These are phyloP conservation scores for Pseudocercospora fijiensis DNA, from an alignment of 2,329 filamentous ascomycete species.

Conservation along the genomic window DNA sequence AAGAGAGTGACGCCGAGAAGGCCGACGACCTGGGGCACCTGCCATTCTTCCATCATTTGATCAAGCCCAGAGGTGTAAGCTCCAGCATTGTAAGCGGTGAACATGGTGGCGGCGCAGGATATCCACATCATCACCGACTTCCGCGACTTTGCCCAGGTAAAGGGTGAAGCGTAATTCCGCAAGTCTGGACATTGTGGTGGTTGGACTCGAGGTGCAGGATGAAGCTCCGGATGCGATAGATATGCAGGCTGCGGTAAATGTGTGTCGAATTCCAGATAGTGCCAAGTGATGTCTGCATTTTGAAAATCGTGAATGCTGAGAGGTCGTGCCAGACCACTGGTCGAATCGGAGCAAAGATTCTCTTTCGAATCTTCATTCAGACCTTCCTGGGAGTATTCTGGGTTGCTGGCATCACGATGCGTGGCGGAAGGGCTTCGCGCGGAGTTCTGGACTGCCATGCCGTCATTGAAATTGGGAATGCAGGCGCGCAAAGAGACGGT, in stretches of 20 bases:
- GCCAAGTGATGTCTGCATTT: slow-evolving; percentile 50
- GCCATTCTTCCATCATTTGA: slow-evolving; percentile 66
- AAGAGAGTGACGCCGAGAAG: slow-evolving; percentile 77
- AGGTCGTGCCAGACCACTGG: slow-evolving; percentile 19
- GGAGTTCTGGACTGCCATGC: not conserved
- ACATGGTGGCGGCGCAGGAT: slow-evolving; percentile 70
- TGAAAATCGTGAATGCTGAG: slow-evolving; percentile 4
- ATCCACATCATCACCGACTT: slow-evolving; percentile 72
- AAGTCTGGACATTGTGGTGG: slow-evolving; percentile 65
- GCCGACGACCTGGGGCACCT: slow-evolving; percentile 64
- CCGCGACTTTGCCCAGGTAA: slow-evolving; percentile 66
- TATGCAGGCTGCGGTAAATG: slow-evolving; percentile 51
- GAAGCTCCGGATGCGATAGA: slow-evolving; percentile 28
- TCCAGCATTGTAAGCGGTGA: slow-evolving; percentile 75
- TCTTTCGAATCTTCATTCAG: slow-evolving; percentile 15
- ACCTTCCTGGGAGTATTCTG: not conserved
- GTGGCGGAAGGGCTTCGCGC: not conserved
- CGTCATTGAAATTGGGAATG: not conserved
- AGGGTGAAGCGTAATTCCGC: slow-evolving; percentile 65
- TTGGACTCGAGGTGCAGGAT: slow-evolving; percentile 29
- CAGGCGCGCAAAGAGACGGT: not conserved
- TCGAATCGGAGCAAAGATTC: slow-evolving; percentile 19
- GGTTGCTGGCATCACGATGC: too few species aligned
- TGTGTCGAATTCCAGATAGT: slow-evolving; percentile 64
- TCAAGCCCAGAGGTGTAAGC: slow-evolving; percentile 69